Evolutionary conservation across 31 red algal genomes (phyloP).

Genomic region (Pterothamnion heteromorphum): DNA sequence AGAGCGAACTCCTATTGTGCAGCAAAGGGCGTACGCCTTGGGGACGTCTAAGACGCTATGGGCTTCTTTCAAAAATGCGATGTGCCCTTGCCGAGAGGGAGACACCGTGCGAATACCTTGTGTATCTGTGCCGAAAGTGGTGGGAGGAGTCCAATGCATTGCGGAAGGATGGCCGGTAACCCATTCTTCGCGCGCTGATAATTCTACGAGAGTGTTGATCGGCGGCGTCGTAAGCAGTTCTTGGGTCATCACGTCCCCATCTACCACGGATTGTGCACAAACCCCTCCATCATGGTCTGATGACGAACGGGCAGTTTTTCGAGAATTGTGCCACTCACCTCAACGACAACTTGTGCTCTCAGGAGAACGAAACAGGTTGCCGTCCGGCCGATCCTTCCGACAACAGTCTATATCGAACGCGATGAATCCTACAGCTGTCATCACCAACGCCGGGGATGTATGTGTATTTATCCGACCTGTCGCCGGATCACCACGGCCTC

Average conservation of each 20-base stretch:
- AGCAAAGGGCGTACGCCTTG: not conserved
- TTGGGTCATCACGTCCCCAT: not conserved
- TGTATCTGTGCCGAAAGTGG: not conserved
- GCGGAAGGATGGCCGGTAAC: not conserved
- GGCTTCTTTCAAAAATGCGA: not conserved
- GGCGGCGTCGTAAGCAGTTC: not conserved
- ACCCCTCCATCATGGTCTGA: not conserved
- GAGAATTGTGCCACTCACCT: not conserved
- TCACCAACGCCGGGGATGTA: not conserved
- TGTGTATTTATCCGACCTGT: not conserved
- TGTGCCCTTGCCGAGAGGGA: not conserved
- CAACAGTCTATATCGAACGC: not conserved
- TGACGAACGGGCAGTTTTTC: not conserved
- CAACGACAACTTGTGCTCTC: not conserved
- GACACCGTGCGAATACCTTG: not conserved
- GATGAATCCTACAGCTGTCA: not conserved
- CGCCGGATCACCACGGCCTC: not conserved
- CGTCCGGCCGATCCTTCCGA: not conserved
- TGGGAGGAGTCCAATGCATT: not conserved
- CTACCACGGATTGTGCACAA: not conserved
- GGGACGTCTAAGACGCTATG: not conserved
- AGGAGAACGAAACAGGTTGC: not conserved
- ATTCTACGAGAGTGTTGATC: not conserved
- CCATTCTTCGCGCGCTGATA: not conserved
- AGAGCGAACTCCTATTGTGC: not conserved